These are phyloP conservation scores for Inga laurina DNA, from an alignment of 306 rosid species.

Conservation along the genomic window DNA sequence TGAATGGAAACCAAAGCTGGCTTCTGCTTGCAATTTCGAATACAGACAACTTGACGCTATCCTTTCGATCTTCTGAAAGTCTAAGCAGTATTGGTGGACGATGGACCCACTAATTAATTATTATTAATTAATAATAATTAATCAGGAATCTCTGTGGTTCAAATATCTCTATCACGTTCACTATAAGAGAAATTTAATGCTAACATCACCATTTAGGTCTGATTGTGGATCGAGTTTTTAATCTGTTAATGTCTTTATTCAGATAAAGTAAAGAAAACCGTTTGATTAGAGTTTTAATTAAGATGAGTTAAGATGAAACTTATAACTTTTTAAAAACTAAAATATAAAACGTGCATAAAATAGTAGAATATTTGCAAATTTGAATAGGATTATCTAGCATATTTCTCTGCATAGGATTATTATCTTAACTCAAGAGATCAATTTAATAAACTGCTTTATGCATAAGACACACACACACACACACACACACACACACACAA, in stretches of 20 bases:
- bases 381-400: not conserved
- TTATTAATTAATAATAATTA: not conserved
- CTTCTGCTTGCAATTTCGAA: conserved; percentile 13
- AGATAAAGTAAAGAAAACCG: not conserved
- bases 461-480: not conserved
- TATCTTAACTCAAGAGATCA: not conserved
- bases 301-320: not conserved
- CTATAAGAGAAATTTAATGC: not conserved
- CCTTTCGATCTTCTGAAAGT: conserved; percentile 12
- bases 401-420: not conserved
- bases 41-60: not conserved
- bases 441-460: not conserved
- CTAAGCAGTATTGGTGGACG: not conserved
- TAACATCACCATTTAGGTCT: not conserved
- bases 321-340: not conserved
- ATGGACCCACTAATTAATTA: not conserved
- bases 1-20: conserved; percentile 10
- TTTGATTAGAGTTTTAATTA: not conserved
- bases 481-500: not conserved
- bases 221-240: not conserved
- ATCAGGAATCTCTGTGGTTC: not conserved
- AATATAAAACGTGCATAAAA: not conserved
- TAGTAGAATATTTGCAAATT: not conserved
- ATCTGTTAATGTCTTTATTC: not conserved
- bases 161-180: not conserved